Percentiles rank a stretch among this genome's conserved stretches.
These are phyloP conservation scores for Suhomyces pyralidae DNA, from an alignment of 805 yeast species.

Conservation along the genomic window DNA sequence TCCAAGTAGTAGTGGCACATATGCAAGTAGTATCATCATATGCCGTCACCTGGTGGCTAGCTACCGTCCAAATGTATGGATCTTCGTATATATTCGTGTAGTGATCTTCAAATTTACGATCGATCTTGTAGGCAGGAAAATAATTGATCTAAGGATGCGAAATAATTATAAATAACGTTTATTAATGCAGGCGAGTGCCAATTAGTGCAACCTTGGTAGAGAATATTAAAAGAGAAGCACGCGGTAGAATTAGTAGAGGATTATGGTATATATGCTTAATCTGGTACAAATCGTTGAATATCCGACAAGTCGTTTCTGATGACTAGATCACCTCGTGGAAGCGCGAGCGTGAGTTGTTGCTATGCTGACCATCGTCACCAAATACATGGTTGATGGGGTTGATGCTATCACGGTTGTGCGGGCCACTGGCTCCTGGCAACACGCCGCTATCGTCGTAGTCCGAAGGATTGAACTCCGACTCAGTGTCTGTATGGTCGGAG, in stretches of 20 bases:
- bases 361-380: constrained; percentile 9
- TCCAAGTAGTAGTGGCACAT: not conserved
- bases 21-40: not conserved
- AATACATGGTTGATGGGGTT: constrained; percentile 3
- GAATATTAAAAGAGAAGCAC: not conserved
- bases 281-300: too few relatives aligned
- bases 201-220: not conserved
- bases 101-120: not conserved
- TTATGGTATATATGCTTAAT: not conserved
- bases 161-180: not conserved
- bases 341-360: constrained; percentile 22
- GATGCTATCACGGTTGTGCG: not conserved
- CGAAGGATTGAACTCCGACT: constrained; percentile 16
- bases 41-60: not conserved
- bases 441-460: constrained; percentile 18
- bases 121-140: not conserved
- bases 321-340: constrained; percentile 18
- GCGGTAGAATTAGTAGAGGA: not conserved
- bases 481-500: constrained; percentile 4
- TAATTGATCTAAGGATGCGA: not conserved
- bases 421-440: constrained; percentile 9
- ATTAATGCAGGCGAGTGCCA: not conserved
- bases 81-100: not conserved
- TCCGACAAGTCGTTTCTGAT: too few relatives aligned
- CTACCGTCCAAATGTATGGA: not conserved